Conservation (phyloP, 805 yeast species). For the Pichia deserticola region DNA sequence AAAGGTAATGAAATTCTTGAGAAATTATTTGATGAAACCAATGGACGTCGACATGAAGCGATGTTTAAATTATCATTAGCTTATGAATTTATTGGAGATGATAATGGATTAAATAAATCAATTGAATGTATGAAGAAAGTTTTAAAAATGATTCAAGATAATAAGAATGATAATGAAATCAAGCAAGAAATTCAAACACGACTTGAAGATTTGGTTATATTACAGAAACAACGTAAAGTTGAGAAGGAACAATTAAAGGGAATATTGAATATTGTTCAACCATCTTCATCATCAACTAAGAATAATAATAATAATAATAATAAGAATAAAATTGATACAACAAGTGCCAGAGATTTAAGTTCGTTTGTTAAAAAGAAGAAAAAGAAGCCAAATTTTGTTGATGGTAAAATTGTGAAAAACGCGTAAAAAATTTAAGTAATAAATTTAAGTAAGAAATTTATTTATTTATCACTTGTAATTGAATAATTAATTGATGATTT, state of each 20-base stretch:
- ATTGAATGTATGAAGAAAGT: slow-evolving; percentile 30
- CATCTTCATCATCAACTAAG: too few species aligned
- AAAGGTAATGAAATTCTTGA: slow-evolving; percentile 48
- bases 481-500: too few species aligned
- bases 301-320: too few species aligned
- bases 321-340: too few species aligned
- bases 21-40: slow-evolving; percentile 41
- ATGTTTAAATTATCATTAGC: slow-evolving; percentile 78
- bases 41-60: slow-evolving; percentile 64
- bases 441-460: not conserved
- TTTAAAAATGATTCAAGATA: slow-evolving; percentile 20
- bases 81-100: slow-evolving; percentile 54
- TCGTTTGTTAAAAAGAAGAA: not conserved
- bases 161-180: slow-evolving; percentile 33
- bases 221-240: slow-evolving; percentile 10
- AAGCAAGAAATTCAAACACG: slow-evolving; percentile 51
- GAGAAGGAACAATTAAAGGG: slow-evolving; percentile 41
- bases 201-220: slow-evolving; percentile 50
- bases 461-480: too few species aligned
- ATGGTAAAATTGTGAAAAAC: too few species aligned
- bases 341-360: not conserved
- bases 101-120: slow-evolving; percentile 51
- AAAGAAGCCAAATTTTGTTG: not conserved
- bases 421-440: not conserved
- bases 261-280: slow-evolving; percentile 30